Conservation (phyloP, 208 protist genomes). For the Acanthamoeba healyi region DNA sequence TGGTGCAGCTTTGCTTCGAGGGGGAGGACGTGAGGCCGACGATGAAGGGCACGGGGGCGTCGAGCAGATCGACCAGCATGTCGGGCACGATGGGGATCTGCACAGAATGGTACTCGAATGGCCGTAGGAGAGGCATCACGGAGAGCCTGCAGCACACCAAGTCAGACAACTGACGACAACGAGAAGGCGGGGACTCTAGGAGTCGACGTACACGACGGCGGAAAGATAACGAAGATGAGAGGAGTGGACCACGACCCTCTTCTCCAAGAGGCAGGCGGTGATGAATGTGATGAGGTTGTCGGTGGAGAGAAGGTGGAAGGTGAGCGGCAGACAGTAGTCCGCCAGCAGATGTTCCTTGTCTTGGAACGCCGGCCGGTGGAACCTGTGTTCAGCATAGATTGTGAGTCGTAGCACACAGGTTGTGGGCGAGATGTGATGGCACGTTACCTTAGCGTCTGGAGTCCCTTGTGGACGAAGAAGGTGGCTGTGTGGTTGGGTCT, state of each 20-base stretch:
- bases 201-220: conserved; percentile 43
- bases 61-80: conserved; percentile 7
- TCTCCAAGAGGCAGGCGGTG: conserved; percentile 42
- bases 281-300: conserved; percentile 66
- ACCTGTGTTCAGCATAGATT: not conserved
- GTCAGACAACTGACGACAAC: not conserved
- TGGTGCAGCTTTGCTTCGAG: not conserved
- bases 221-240: conserved; percentile 22
- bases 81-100: conserved; percentile 36
- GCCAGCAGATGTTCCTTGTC: conserved; percentile 33
- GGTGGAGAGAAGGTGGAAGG: conserved; percentile 55
- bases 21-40: conserved; percentile 24
- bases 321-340: conserved; percentile 26
- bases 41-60: conserved; percentile 49
- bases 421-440: too few relatives aligned
- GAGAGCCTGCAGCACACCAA: too few relatives aligned
- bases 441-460: not conserved
- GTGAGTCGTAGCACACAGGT: not conserved
- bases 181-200: not conserved
- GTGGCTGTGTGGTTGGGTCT: conserved; percentile 24
- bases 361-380: conserved; percentile 47
- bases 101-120: conserved; percentile 42
- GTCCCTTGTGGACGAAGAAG: conserved; percentile 53
- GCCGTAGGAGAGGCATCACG: conserved; percentile 32
- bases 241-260: conserved; percentile 32